Evolutionary conservation across 2,329 filamentous ascomycete genomes (phyloP).

Genomic region (Penicillium sp.): DNA sequence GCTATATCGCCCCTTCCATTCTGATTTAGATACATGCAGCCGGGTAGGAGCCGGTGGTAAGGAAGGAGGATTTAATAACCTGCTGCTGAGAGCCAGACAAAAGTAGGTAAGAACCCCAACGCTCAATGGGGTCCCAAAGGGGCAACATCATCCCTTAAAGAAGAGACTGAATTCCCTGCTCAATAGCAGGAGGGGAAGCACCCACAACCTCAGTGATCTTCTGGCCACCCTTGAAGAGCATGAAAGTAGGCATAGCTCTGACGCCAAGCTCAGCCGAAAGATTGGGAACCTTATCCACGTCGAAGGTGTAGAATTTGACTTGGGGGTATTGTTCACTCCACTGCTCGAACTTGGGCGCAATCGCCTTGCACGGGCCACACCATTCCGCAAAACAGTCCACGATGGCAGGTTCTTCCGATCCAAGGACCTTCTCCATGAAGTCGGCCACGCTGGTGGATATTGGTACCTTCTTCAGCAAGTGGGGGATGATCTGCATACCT

Average conservation of each 20-base stretch:
- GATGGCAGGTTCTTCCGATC: neutral
- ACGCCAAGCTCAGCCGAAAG: constrained; percentile 4
- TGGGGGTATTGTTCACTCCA: neutral
- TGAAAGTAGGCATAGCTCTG: constrained; percentile 3
- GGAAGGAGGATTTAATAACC: no score
- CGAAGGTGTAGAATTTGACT: constrained; percentile 9
- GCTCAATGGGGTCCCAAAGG: no score
- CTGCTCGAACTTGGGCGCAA: constrained; percentile 1
- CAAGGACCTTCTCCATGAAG: constrained; percentile 1
- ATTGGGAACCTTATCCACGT: constrained; percentile 2
- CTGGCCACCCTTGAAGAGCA: constrained; percentile 5
- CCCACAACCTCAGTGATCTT: constrained; percentile 9
- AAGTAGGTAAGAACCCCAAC: no score
- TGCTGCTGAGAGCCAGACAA: no score
- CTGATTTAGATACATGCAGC: no score
- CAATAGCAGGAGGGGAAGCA: neutral
- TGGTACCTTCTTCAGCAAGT: neutral
- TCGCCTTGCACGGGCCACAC: constrained; percentile 3
- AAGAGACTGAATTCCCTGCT: neutral
- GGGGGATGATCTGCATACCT: neutral
- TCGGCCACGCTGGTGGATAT: neutral
- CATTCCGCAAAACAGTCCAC: constrained; percentile 5
- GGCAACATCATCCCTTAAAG: neutral
- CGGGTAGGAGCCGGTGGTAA: no score
- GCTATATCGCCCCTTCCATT: no score